Evolutionary conservation across 2,329 filamentous ascomycete genomes (phyloP), one percentile per base, ranked within the genome.

Genomic region (Cordyceps fumosorosea): DNA sequence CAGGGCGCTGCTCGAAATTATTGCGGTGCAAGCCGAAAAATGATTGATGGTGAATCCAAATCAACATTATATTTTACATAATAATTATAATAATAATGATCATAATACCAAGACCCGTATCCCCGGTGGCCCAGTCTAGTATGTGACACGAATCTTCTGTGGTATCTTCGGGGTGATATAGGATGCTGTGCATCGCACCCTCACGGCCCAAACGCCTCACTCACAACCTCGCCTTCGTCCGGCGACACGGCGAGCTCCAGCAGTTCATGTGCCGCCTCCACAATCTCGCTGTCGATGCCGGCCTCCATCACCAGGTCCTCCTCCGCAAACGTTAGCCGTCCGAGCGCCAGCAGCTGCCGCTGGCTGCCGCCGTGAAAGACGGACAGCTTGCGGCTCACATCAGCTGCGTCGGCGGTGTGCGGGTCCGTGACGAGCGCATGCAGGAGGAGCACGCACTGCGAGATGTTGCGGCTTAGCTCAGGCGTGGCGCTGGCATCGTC

Each of bases 211-310:
- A 79, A 79, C 20, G 75, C 77, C 62, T 74, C 76, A 44, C 73
- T 75, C 8, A 79, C 69, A 32, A 73, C 76, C 62, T 81, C 77
- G 2, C 81, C 81, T 62, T 84, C 81, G 47, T 96, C 90, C 0
- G 91, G 89, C 59, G 90, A 95, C 24, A 96, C 84, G 2, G 86
- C 85, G 64, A 91, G 80, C 71, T 96, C 91, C 45, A 98, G 74
- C 65, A 99, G 78, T 69, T 89, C 86, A 67, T 93, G 88, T 3
- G 95, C 93, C 74, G 88, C 86, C 65, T 93, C 90, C 1, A 89
- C 84, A 1, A 91, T 90, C 65, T 91, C 90, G 32, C 88, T 84
- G 42, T 89, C 88, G 59, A 96, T 88, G 0, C 88, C 88, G 1
- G 81, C 79, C 74, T 97, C 92, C 32, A 96, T 80, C 12, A 95